Evolutionary conservation across 1,284 basidiomycete species (phyloP), one percentile per base, ranked within the genome.

Genomic region (Agaricales sp.): DNA sequence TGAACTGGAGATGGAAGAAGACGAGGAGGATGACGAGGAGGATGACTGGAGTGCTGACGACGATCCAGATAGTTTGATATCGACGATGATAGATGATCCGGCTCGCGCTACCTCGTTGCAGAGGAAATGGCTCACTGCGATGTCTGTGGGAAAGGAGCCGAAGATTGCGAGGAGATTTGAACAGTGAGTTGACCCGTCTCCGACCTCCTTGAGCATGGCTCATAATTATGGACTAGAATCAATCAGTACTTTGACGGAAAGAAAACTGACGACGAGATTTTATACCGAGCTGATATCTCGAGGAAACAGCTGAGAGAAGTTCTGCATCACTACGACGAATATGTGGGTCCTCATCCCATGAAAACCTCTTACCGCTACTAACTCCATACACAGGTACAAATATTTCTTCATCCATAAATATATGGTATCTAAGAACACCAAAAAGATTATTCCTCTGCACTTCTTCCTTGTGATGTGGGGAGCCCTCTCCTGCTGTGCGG

Each of bases 221-320:
- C 43, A 30, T 30, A 23, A n/a, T n/a, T n/a, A 6, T 30, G 26
- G 6, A 14, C 14, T 54, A 89, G 85, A 50, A 85, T 88, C 47
- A 84, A 84, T 55, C 83, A 86, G 58, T 89, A 86, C 57, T 90
- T 90, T 57, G 86, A 90, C 56, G 87, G 87, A 12, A 88, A 83
- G 62, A 78, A 70, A 51, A 84, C 84, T 1, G 85, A 87, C 51
- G 85, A 88, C 55, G 87, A 90, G 59, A 88, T 90, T 49, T 65
- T 90, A 21, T 84, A 78, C 59, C 70, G 77, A 21, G 86, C 86
- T 0, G 83, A 86, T 48, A 87, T 90, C 50, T 75, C 80, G 25
- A 74, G 85, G 55, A 83, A 78, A 57, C 81, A 89, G 56, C 67
- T 90, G 50, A 73, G 87, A 24, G 86, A 88, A 56, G 80, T 90